These are phyloP conservation scores for Naganishia sp. DNA, from an alignment of 1,284 basidiomycete genomes.

Conservation along the genomic window DNA sequence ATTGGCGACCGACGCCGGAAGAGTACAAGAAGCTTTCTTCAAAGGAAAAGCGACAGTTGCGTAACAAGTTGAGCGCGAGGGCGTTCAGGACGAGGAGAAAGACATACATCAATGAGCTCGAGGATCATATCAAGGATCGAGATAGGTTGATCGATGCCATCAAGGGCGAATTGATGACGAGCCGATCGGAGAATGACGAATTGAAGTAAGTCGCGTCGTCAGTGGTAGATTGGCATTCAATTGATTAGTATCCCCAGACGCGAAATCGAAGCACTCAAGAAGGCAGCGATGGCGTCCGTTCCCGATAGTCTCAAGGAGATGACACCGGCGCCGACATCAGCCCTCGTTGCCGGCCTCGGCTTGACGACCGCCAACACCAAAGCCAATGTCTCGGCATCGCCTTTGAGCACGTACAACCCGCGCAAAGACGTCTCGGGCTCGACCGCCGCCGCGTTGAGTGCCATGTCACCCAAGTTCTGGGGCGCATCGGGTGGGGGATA, in stretches of 20 bases:
- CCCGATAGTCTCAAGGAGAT: constrained; percentile 50
- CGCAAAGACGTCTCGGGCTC: constrained; percentile 77
- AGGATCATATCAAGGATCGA: constrained; percentile 88
- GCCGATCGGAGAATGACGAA: constrained; percentile 77
- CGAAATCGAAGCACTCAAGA: constrained; percentile 81
- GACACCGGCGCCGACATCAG: constrained; percentile 35
- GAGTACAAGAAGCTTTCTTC: constrained; percentile 93
- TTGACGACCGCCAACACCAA: constrained; percentile 31
- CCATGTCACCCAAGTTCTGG: constrained; percentile 43
- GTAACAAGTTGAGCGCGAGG: constrained; percentile 95
- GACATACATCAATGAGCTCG: constrained; percentile 91
- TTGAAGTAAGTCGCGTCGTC: constrained; percentile 57
- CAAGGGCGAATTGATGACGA: constrained; percentile 76
- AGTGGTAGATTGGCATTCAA: constrained; percentile 3
- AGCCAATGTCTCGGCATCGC: constrained; percentile 27
- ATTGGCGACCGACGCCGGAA: constrained; percentile 65
- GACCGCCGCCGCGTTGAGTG: constrained; percentile 42
- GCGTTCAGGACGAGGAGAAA: constrained; percentile 93
- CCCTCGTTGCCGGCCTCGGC: constrained; percentile 36
- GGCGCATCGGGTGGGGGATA: constrained; percentile 62
- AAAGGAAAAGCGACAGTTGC: constrained; percentile 93
- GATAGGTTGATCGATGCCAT: constrained; percentile 87
- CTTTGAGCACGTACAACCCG: constrained; percentile 65
- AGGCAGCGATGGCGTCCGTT: constrained; percentile 52
- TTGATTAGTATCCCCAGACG: constrained; percentile 57